These are phyloP conservation scores for Fomitopsis pinicola DNA, from an alignment of 1,284 basidiomycete genomes.

Conservation along the genomic window DNA sequence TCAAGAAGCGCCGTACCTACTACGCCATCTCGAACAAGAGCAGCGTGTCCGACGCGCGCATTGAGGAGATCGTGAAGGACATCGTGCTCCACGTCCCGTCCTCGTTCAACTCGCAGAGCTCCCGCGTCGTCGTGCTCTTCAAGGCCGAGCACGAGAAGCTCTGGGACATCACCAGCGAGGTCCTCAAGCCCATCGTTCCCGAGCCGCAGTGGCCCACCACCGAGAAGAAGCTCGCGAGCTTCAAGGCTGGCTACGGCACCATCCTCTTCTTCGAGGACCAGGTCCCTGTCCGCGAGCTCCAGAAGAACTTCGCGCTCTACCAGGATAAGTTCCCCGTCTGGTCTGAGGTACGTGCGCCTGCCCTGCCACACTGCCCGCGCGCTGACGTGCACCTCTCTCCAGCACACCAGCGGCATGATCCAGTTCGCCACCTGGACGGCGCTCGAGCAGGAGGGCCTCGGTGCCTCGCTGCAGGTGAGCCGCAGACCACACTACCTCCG, in stretches of 20 bases:
- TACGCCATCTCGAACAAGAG: constrained; percentile 19
- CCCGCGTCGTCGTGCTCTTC: constrained; percentile 20
- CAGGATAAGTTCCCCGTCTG: constrained; percentile 21
- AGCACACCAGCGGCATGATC: constrained; percentile 12
- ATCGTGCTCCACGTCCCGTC: constrained; percentile 20
- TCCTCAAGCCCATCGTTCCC: constrained; percentile 21
- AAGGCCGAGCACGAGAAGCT: constrained; percentile 23
- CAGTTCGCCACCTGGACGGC: constrained; percentile 23
- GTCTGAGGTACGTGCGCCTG: constrained; percentile 16
- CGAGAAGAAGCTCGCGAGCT: constrained; percentile 16
- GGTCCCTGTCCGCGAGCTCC: constrained; percentile 17
- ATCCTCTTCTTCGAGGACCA: constrained; percentile 25
- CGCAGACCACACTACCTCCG: background rate
- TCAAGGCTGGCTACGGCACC: constrained; percentile 21
- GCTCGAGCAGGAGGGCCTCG: constrained; percentile 22
- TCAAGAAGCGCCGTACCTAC: constrained; percentile 20
- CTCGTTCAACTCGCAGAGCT: constrained; percentile 23
- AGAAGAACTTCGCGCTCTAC: constrained; percentile 19
- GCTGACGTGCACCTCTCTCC: background rate
- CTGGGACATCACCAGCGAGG: constrained; percentile 19
- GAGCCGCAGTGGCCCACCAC: constrained; percentile 18
- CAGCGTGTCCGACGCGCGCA: constrained; percentile 20
- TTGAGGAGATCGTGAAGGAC: constrained; percentile 19
- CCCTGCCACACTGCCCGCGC: background rate
- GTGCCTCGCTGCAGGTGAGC: constrained; percentile 17